A percentile compares a stretch with the other conserved stretches of the same genome.
phyloP scores from a whole-genome alignment of 2,329 filamentous ascomycete genomes.

The Aspergillus bombycis region DNA sequence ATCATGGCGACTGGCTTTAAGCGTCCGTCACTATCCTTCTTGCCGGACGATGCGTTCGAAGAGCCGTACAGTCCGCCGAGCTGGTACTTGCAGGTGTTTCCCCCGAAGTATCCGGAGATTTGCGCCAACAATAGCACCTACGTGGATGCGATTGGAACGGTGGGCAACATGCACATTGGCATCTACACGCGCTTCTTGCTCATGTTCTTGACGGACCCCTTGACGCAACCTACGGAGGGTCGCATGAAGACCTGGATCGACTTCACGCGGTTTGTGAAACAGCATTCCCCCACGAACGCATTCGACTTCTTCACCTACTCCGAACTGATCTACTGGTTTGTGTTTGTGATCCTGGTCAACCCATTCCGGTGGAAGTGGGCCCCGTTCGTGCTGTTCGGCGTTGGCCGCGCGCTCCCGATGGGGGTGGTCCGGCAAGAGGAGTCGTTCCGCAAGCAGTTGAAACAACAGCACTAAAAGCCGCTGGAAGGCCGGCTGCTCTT shows the following conservation, averaged over 20 bases:
- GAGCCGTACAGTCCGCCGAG: slow-evolving; percentile 77
- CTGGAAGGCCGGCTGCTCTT: too few species aligned
- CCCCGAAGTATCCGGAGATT: slow-evolving; percentile 71
- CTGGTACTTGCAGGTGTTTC: slow-evolving; percentile 89
- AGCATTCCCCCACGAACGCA: slow-evolving; percentile 68
- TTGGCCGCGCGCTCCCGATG: slow-evolving; percentile 68
- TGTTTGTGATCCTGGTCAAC: slow-evolving; percentile 76
- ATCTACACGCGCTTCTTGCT: slow-evolving; percentile 85
- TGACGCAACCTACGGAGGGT: slow-evolving; percentile 69
- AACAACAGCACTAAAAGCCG: slow-evolving; percentile 26
- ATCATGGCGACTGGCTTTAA: slow-evolving; percentile 84
- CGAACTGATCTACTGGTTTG: slow-evolving; percentile 83
- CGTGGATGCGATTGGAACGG: slow-evolving; percentile 75
- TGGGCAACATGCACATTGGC: slow-evolving; percentile 87
- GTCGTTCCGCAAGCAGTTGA: slow-evolving; percentile 30
- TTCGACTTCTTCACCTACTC: slow-evolving; percentile 91
- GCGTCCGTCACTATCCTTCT: slow-evolving; percentile 71
- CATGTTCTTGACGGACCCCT: slow-evolving; percentile 81
- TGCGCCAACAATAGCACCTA: slow-evolving; percentile 86
- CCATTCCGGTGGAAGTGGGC: slow-evolving; percentile 93
- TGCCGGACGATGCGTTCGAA: slow-evolving; percentile 72
- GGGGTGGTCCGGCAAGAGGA: slow-evolving; percentile 69
- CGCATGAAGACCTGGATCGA: slow-evolving; percentile 89
- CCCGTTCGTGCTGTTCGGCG: slow-evolving; percentile 76
- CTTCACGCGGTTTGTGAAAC: slow-evolving; percentile 75